phyloP scores from a whole-genome alignment of 805 yeast genomes.

The Ogataea allantospora region DNA sequence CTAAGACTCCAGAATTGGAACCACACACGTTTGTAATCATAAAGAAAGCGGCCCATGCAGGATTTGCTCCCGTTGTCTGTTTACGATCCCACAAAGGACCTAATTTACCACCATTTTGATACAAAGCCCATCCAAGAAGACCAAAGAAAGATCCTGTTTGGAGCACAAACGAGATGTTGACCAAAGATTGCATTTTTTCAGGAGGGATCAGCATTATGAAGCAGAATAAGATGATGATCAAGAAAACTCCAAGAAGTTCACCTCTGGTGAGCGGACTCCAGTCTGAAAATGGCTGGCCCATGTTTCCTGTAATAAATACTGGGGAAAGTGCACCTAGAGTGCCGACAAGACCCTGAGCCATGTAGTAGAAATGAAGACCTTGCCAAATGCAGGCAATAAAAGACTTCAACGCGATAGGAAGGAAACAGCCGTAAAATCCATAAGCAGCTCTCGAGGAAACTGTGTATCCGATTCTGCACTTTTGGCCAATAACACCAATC shows the following conservation, averaged over 20 bases:
- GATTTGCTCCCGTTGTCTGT: slow-evolving; percentile 22
- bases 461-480: slow-evolving; percentile 51
- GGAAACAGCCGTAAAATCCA: slow-evolving; percentile 45
- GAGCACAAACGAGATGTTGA: slow-evolving; percentile 25
- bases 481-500: slow-evolving; percentile 51
- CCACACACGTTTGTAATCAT: slow-evolving; percentile 42
- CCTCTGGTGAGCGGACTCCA: slow-evolving; percentile 37
- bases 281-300: slow-evolving; percentile 26
- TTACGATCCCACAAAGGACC: slow-evolving; percentile 27
- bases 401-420: slow-evolving; percentile 43
- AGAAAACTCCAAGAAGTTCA: slow-evolving; percentile 38
- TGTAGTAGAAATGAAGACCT: slow-evolving; percentile 43
- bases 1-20: slow-evolving; percentile 38
- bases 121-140: slow-evolving; percentile 29
- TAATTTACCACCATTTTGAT: slow-evolving; percentile 31
- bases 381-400: slow-evolving; percentile 47
- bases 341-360: slow-evolving; percentile 42
- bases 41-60: slow-evolving; percentile 41
- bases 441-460: slow-evolving; percentile 42
- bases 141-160: slow-evolving; percentile 30
- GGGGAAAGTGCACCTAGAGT: slow-evolving; percentile 42
- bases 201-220: slow-evolving; percentile 36
- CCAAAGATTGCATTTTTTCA: slow-evolving; percentile 29
- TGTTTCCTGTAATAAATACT: slow-evolving; percentile 26
- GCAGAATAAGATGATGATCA: slow-evolving; percentile 41